Percentiles rank a stretch among this genome's conserved stretches.
phyloP scores from a whole-genome alignment of 441 rosid genomes.

The Adansonia grandidieri region DNA sequence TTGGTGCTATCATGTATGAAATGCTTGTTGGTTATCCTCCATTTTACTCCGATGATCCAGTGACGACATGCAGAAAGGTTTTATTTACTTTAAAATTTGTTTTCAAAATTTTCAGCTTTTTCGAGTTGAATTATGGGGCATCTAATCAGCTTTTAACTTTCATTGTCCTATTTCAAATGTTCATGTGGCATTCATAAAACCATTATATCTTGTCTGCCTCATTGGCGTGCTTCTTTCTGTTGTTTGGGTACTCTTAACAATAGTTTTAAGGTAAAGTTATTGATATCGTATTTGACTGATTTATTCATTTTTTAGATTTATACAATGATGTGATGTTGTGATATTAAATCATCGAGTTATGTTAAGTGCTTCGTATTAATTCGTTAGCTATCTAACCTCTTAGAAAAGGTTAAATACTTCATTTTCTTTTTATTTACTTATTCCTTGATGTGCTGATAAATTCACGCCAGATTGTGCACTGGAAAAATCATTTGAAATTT shows the following conservation, averaged over 20 bases:
- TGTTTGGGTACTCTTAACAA: not conserved
- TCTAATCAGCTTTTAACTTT: not conserved
- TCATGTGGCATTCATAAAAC: not conserved
- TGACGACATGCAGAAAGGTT: slow-evolving; percentile 96
- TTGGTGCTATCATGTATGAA: slow-evolving; percentile 96
- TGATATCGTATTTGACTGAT: too few species aligned
- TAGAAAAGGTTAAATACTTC: not conserved
- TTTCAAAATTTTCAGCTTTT: not conserved
- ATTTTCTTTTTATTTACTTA: not conserved
- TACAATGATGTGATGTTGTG: not conserved
- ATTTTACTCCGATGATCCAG: slow-evolving; percentile 90
- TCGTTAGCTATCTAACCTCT: slow-evolving; percentile 8
- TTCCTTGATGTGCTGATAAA: slow-evolving; percentile 17
- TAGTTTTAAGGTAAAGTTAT: not conserved
- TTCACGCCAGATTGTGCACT: slow-evolving; percentile 76
- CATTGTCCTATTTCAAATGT: not conserved
- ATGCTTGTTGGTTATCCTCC: slow-evolving; percentile 99
- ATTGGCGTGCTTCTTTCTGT: slow-evolving; percentile 11
- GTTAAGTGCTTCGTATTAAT: not conserved
- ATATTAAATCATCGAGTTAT: not conserved
- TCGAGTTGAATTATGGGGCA: slow-evolving; percentile 5
- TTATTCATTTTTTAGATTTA: not conserved
- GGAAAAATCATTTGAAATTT: slow-evolving; percentile 84
- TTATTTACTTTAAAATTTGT: slow-evolving; percentile 12
- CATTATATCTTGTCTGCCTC: slow-evolving; percentile 12